These are phyloP conservation scores for Globisporangium heterothallicum DNA, from an alignment of 352 stramenopile genomes.

Conservation along the genomic window DNA sequence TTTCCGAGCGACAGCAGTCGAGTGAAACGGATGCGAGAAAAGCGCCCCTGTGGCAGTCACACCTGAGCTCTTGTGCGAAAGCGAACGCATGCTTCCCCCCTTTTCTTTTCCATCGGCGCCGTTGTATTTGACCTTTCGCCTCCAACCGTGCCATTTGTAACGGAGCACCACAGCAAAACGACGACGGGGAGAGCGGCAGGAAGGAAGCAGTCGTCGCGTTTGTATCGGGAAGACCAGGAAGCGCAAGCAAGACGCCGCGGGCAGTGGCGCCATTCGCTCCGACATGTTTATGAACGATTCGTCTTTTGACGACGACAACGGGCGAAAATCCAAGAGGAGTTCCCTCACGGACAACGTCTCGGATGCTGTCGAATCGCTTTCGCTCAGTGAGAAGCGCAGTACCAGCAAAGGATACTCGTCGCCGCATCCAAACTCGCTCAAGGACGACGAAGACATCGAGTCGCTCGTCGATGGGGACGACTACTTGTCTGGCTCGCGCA, in stretches of 20 bases:
- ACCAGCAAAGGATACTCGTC: constrained; percentile 20
- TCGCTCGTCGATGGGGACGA: constrained; percentile 38
- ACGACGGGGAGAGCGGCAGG: too few relatives aligned
- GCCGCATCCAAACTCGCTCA: constrained; percentile 67
- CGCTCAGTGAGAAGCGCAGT: constrained; percentile 40
- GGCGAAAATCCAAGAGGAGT: constrained; percentile 16
- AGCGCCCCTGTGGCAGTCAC: neutral
- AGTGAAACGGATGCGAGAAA: neutral
- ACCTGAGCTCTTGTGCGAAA: neutral
- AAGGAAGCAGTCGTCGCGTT: neutral
- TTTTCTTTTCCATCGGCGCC: neutral
- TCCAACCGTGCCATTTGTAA: neutral
- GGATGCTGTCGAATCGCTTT: constrained; percentile 62
- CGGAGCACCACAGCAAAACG: neutral
- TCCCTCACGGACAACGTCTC: constrained; percentile 30
- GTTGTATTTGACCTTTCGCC: neutral
- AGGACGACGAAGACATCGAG: constrained; percentile 77
- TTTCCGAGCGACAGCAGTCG: too few relatives aligned
- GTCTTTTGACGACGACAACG: constrained; percentile 63
- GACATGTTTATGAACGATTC: constrained; percentile 84
- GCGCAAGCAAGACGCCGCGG: neutral
- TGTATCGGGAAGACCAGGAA: neutral
- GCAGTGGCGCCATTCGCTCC: neutral
- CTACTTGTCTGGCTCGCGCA: constrained; percentile 59
- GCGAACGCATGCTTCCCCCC: neutral